Evolutionary conservation across 106 monocot species (phyloP), one percentile per base, ranked within the genome.

Genomic region (Phalaenopsis equestris): DNA sequence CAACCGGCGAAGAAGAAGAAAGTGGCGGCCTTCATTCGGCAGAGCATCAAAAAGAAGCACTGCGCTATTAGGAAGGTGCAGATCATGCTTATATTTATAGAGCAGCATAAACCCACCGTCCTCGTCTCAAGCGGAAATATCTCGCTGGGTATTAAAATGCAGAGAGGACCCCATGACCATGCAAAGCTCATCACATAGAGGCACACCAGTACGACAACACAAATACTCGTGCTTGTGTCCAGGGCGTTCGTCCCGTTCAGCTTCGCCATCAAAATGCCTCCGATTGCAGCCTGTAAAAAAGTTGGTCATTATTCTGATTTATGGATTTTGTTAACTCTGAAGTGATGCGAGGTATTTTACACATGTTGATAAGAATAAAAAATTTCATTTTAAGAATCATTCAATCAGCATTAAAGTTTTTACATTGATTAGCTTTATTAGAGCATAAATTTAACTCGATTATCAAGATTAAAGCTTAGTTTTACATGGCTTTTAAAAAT

Each of bases 121-220:
- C 80, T 80, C 72, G 80, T 72, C 80, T 80, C 80, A 49, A 80
- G 38, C 16, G 80, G 80, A 18, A 80, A 80, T 36, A 72, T 80
- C 80, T 80, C 80, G 36, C 80, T 80, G 4, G 80, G 80, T 30
- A 80, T 80, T 55, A 80, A 15, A 37, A 52, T 46, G 8, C 80
- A 46, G 5, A 80, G 72, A 37, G 80, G 72, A 0, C 80, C 80
- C 80, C 72, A 80, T 18, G 80, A 80, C 80, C 80, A 30, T 0
- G 30, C 30, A 30, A 30, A 30, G 30, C 30, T 30, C 30, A 30
- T 30, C 30, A 80, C 80, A 55, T 39, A 80, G 3, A 80, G 48
- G 52, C 80, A 80, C 1, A 80, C 72, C 52, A 80, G 30, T 16
- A 80, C 52, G 48, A 80, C 80, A 23, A 80, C 72, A 16, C 37